A percentile compares a stretch with the other conserved stretches of the same genome.
Conservation (phyloP, 2,329 filamentous ascomycete species). For the Phoma herbarum region DNA sequence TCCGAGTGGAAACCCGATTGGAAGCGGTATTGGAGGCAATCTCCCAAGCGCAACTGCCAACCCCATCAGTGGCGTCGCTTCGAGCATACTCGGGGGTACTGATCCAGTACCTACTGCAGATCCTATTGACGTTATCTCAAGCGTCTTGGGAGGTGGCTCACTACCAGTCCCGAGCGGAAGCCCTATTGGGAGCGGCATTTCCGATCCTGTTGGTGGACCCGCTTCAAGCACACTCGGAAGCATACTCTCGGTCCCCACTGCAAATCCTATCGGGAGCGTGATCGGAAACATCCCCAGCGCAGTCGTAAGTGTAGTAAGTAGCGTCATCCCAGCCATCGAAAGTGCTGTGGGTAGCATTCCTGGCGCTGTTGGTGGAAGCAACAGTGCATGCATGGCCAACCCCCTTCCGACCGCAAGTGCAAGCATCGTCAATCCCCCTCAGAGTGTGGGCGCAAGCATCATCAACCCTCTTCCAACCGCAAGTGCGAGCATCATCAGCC, state of each 20-base stretch:
- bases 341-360: not conserved
- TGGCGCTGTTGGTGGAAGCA: not conserved
- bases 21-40: not conserved
- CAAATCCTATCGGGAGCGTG: not conserved
- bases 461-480: not conserved
- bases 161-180: not conserved
- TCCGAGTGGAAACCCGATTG: not conserved
- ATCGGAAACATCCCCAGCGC: not conserved
- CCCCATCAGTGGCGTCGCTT: not conserved
- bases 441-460: not conserved
- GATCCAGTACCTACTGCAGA: not conserved
- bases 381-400: not conserved
- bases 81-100: not conserved
- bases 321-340: not conserved
- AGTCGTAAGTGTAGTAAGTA: not conserved
- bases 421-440: not conserved
- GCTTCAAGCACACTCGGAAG: not conserved
- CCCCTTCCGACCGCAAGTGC: not conserved
- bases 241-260: not conserved
- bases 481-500: not conserved
- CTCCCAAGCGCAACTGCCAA: not conserved
- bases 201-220: not conserved
- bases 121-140: not conserved
- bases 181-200: not conserved
- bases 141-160: not conserved